Evolutionary conservation across 2,329 filamentous ascomycete genomes (phyloP), one percentile per base, ranked within the genome.

Genomic region (Penicillium olsonii): DNA sequence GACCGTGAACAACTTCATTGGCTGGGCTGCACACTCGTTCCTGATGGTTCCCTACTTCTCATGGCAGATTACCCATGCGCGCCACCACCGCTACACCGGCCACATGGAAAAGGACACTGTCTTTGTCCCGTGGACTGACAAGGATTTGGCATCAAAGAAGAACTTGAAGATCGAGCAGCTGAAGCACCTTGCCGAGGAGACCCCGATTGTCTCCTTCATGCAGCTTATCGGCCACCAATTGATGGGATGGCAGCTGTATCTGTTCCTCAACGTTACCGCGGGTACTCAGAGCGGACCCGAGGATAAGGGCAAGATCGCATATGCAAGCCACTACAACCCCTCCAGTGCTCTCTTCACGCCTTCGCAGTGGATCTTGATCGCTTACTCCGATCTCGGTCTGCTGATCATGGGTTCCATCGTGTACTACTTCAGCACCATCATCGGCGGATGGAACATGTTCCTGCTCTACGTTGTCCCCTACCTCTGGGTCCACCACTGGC

Each of bases 401-500:
- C 68, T 72, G 26, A 72, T 80, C 27, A 81, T 78, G 60, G 68
- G 70, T 27, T 73, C 70, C 7, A 74, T 69, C 9, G 71, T 87
- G 37, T 84, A 81, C 65, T 71, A 75, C 48, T 75, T 75, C 19
- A 73, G 78, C 9, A 75, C 77, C 59, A 67, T 75, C 22, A 72
- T 85, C n/a, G 84, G 82, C 31, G 75, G 71, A 55, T 77, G 76
- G 60, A 85, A 78, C 37, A 76, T 84, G 14, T 70, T 80, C 46
- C 71, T 84, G 38, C 71, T 86, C 14, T 88, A 87, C 66, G 73
- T 76, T 22, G 75, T 85, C 29, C 85, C 86, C 14, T 88, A 86
- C 68, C 64, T 87, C 52, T 87, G 84, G 84, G 79, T 86, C 27
- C 84, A 88, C 73, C 82, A 87, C 75, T 88, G 84, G 84, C 77